These are phyloP conservation scores for Plantago major DNA, from an alignment of 257 asterid genomes.

Conservation along the genomic window DNA sequence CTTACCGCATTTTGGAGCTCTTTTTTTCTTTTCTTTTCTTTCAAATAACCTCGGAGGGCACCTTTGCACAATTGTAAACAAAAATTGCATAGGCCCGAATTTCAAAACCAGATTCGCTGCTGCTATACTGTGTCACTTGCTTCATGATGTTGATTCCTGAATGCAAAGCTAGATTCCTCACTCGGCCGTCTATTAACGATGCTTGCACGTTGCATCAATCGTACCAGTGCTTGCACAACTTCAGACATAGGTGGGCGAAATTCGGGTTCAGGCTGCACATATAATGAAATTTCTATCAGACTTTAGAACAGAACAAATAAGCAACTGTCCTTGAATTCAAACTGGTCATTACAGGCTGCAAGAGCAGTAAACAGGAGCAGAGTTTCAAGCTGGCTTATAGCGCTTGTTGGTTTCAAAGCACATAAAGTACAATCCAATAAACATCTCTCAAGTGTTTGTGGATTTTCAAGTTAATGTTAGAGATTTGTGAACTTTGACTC, in stretches of 20 bases:
- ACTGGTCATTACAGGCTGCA: neutral
- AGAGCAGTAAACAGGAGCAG: neutral
- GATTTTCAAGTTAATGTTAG: too few relatives aligned
- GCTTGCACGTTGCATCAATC: constrained; percentile 87
- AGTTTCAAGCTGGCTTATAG: neutral
- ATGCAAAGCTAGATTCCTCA: constrained; percentile 70
- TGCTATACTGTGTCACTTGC: constrained; percentile 46
- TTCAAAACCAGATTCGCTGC: constrained; percentile 6
- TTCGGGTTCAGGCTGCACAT: constrained; percentile 88
- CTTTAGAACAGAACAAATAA: neutral
- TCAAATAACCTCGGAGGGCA: neutral
- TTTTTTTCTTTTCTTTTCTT: neutral
- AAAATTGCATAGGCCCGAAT: constrained; percentile 44
- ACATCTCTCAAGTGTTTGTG: too few relatives aligned
- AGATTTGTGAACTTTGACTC: too few relatives aligned
- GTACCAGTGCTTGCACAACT: constrained; percentile 90
- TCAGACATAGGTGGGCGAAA: constrained; percentile 98
- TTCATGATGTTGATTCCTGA: constrained; percentile 67
- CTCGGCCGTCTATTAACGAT: constrained; percentile 58
- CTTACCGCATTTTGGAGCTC: neutral
- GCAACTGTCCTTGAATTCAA: neutral
- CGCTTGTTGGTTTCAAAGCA: too few relatives aligned
- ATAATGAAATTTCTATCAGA: neutral
- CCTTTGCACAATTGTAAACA: constrained; percentile 41
- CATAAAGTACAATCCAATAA: neutral